Conservation (phyloP, 1,139 yeast genomes). For the Ogataea hybrid region DNA sequence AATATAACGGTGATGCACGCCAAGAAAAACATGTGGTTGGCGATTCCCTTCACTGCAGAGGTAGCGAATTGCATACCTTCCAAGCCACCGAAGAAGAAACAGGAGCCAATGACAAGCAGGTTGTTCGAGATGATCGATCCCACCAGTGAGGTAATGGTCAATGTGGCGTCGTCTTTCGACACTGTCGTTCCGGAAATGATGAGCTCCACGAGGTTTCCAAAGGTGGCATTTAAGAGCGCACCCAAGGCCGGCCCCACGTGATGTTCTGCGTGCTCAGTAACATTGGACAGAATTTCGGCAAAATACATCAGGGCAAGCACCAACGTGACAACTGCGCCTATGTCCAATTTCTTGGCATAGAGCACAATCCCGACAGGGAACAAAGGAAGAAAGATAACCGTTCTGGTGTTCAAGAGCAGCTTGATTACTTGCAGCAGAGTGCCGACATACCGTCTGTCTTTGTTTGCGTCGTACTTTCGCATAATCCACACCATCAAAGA, state of each 20-base stretch:
- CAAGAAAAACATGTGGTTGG: conserved; percentile 14
- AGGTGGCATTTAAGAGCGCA: conserved; percentile 15
- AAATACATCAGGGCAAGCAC: conserved; percentile 17
- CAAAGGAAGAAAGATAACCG: conserved; percentile 13
- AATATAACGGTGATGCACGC: conserved; percentile 7
- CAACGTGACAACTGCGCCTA: conserved; percentile 15
- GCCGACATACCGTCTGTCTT: conserved; percentile 12
- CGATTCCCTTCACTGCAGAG: conserved; percentile 6
- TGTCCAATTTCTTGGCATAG: conserved; percentile 10
- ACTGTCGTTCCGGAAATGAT: conserved; percentile 17
- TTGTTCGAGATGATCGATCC: conserved; percentile 17
- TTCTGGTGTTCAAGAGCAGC: conserved; percentile 12
- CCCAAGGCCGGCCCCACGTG: conserved; percentile 17
- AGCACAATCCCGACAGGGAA: conserved; percentile 16
- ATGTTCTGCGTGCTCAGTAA: conserved; percentile 17
- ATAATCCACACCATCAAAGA: conserved; percentile 10
- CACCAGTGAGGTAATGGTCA: conserved; percentile 15
- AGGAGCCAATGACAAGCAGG: conserved; percentile 15
- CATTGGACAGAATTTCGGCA: conserved; percentile 15
- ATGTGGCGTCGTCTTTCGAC: conserved; percentile 16
- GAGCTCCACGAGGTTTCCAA: conserved; percentile 16
- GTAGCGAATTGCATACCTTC: conserved; percentile 9
- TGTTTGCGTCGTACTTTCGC: conserved; percentile 11
- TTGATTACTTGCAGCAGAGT: conserved; percentile 12
- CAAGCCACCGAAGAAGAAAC: conserved; percentile 17